phyloP scores from a whole-genome alignment of 208 protist genomes.

The Spongospora subterranea region DNA sequence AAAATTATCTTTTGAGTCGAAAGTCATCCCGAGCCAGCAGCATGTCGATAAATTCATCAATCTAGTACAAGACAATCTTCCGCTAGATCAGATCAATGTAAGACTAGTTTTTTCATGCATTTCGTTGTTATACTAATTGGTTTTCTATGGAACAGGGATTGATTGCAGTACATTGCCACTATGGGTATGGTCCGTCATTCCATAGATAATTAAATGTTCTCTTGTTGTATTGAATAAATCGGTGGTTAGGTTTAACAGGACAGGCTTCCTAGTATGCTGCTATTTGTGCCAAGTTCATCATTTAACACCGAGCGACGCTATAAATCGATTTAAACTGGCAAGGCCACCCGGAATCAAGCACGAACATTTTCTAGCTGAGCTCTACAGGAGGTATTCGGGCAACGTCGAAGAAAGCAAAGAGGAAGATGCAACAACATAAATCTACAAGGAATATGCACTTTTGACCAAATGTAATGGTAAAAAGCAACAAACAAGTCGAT shows the following conservation, averaged over 20 bases:
- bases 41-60: constrained; percentile 7
- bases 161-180: constrained; percentile 43
- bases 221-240: too few relatives aligned
- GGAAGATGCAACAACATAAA: neutral
- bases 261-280: constrained; percentile 14
- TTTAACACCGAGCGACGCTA: neutral
- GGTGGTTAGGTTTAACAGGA: constrained; percentile 38
- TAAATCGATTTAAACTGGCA: neutral
- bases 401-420: neutral
- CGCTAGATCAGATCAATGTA: neutral
- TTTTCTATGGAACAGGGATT: constrained; percentile 23
- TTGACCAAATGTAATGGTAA: too few relatives aligned
- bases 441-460: too few relatives aligned
- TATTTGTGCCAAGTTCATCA: constrained; percentile 1
- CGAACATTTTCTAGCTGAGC: constrained; percentile 19
- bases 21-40: constrained; percentile 39
- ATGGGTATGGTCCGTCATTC: neutral
- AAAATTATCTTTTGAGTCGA: constrained; percentile 52
- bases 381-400: constrained; percentile 38
- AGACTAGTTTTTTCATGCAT: neutral
- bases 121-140: neutral
- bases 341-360: constrained; percentile 37
- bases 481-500: too few relatives aligned
- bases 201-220: too few relatives aligned
- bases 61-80: constrained; percentile 7